Evolutionary conservation across 441 rosid genomes (phyloP).

Genomic region (Brassica balearica): DNA sequence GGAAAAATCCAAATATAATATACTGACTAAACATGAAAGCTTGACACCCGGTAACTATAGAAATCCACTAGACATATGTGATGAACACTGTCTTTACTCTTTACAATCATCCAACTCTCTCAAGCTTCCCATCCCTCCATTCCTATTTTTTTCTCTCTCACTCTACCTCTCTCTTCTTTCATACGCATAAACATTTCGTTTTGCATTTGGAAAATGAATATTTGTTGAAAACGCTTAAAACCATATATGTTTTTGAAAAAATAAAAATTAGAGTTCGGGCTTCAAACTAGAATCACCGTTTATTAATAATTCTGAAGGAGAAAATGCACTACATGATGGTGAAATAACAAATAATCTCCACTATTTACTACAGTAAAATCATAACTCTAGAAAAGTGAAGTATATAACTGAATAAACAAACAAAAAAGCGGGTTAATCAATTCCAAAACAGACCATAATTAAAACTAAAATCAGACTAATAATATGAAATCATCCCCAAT

Average conservation of each 20-base stretch:
- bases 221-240: not conserved
- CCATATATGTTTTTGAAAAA: too few species aligned
- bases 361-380: not conserved
- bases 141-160: too few species aligned
- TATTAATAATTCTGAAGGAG: not conserved
- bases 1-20: too few species aligned
- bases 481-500: not conserved
- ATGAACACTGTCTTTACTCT: too few species aligned
- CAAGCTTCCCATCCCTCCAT: too few species aligned
- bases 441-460: not conserved
- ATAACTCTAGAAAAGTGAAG: not conserved
- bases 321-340: not conserved
- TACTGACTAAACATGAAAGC: too few species aligned
- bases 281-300: not conserved
- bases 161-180: too few species aligned
- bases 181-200: not conserved
- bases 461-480: not conserved
- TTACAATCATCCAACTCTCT: too few species aligned
- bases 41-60: too few species aligned
- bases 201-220: not conserved
- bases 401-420: not conserved
- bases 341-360: not conserved
- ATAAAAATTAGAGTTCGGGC: not conserved
- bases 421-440: not conserved
- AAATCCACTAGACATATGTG: too few species aligned